Base-by-base conservation (phyloP, 345 rosid species). In the Syzygium oleosum region DNA sequence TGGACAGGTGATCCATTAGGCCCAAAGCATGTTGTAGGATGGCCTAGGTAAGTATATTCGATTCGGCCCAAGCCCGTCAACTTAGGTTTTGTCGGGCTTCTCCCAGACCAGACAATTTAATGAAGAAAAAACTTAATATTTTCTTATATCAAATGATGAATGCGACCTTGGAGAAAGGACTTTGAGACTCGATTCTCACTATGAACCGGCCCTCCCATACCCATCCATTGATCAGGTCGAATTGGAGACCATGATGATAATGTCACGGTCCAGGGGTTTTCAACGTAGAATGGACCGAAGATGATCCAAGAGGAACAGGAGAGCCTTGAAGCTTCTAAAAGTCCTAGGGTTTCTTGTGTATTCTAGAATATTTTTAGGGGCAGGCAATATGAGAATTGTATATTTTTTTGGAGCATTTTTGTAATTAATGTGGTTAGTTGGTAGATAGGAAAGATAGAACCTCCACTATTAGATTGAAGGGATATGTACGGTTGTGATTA, bases 141-240 rank as follows among this genome's bases (percentile, higher is more conserved):
- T 31, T 65, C 43, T 31, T 15, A 34, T 17, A 4, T 5, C 46
- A 68, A 17, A 11, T 68, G 80, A 19, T 7, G 17, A 34, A 68
- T 17, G 46, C 10, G 13, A 34, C 23, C 46, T 1, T 34, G 2
- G 25, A 68, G 46, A 68, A 68, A 34, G 5, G 46, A 68, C 25
- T 68, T 68, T 68, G 9, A 9, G 46, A 68, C 22, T 34, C 0
- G 7, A 19, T 19, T 68, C 79, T 34, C 12, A 2, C 78, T 31
- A 2, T 6, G 0, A 1, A 68, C 2, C 5, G 2, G 9, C 23
- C 25, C 23, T 34, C 13, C 23, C 13, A 34, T 68, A 8, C 12
- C 46, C 14, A 68, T 11, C 46, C 46, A 10, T 34, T 68, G 80
- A 34, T 4, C 7, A 0, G 2, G 46, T 68, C 2, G 13, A 34